A percentile compares a stretch with the other conserved stretches of the same genome.
Evolutionary conservation across 371 early-diverging fungal species (phyloP).

Genomic region (Haplosporangium sp.): DNA sequence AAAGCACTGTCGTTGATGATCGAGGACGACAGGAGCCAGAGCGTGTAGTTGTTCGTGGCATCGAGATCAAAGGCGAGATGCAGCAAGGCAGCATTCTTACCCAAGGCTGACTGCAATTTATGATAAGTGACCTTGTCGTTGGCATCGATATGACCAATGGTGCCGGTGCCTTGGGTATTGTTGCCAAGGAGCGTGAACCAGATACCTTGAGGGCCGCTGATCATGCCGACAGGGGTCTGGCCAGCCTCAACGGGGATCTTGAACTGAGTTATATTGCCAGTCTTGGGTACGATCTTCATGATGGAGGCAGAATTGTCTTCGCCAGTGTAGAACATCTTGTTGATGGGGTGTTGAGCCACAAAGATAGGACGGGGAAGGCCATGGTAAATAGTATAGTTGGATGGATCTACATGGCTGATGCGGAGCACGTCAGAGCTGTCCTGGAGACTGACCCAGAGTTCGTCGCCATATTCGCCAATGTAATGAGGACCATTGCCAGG

Average conservation of each 20-base stretch:
- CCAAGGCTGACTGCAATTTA: slow-evolving; percentile 7
- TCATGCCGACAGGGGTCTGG: slow-evolving; percentile 32
- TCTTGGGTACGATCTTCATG: slow-evolving; percentile 21
- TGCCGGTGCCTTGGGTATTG: slow-evolving; percentile 22
- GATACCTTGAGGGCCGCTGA: slow-evolving; percentile 27
- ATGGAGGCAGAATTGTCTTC: slow-evolving; percentile 19
- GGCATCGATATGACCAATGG: slow-evolving; percentile 20
- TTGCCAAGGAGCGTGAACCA: slow-evolving; percentile 37
- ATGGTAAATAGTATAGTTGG: slow-evolving; percentile 15
- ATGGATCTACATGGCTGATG: slow-evolving; percentile 16
- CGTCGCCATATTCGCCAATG: slow-evolving; percentile 34
- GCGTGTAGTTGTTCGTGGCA: not conserved
- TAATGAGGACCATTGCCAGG: slow-evolving; percentile 42
- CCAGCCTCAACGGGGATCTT: slow-evolving; percentile 12
- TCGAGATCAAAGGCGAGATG: slow-evolving; percentile 31
- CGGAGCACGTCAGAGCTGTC: slow-evolving; percentile 32
- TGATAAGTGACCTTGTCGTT: slow-evolving; percentile 15
- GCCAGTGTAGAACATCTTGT: slow-evolving; percentile 28
- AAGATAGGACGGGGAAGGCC: slow-evolving; percentile 23
- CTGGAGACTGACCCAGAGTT: slow-evolving; percentile 36
- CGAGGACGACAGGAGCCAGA: slow-evolving; percentile 41
- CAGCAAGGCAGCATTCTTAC: slow-evolving; percentile 18
- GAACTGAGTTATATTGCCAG: slow-evolving; percentile 2
- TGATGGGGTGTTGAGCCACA: slow-evolving; percentile 26
- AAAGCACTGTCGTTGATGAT: slow-evolving; percentile 30